Percentiles rank a stretch among this genome's conserved stretches.
Conservation (phyloP, 148 eudicot species). For the Simmondsia chinensis region DNA sequence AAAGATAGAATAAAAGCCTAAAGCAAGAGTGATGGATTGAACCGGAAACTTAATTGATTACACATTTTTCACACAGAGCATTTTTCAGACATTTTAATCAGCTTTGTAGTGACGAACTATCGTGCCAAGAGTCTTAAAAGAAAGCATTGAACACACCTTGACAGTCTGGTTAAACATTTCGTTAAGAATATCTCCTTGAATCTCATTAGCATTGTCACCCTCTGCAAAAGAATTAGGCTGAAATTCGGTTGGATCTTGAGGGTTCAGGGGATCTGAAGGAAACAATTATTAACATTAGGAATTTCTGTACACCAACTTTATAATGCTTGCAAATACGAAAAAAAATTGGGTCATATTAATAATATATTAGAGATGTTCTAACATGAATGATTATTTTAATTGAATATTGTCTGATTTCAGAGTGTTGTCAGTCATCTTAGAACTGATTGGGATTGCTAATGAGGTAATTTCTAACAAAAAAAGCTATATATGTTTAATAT, state of each 20-base stretch:
- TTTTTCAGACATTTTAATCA: not conserved
- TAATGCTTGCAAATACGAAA: too few species aligned
- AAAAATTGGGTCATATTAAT: not conserved
- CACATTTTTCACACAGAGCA: too few species aligned
- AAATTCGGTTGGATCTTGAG: conserved; percentile 22
- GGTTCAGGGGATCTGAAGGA: conserved; percentile 26
- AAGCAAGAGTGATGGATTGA: too few species aligned
- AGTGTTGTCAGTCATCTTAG: too few species aligned
- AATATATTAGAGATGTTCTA: not conserved
- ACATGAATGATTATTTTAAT: too few species aligned
- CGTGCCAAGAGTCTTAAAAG: not conserved
- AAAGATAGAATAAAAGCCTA: too few species aligned
- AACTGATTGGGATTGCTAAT: too few species aligned
- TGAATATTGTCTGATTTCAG: too few species aligned
- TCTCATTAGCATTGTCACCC: conserved; percentile 22
- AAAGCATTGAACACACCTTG: conserved; percentile 34
- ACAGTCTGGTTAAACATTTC: conserved; percentile 31
- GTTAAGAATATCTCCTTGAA: conserved; percentile 45
- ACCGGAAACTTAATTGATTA: too few species aligned
- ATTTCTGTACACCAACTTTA: too few species aligned
- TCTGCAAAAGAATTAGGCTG: conserved; percentile 25
- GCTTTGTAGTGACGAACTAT: not conserved
- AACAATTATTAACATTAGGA: not conserved
- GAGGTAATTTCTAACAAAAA: too few species aligned
- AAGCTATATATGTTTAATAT: too few species aligned